Evolutionary conservation across 2,329 filamentous ascomycete species (phyloP), one percentile per base, ranked within the genome.

Genomic region (Trichoderma asperellum): DNA sequence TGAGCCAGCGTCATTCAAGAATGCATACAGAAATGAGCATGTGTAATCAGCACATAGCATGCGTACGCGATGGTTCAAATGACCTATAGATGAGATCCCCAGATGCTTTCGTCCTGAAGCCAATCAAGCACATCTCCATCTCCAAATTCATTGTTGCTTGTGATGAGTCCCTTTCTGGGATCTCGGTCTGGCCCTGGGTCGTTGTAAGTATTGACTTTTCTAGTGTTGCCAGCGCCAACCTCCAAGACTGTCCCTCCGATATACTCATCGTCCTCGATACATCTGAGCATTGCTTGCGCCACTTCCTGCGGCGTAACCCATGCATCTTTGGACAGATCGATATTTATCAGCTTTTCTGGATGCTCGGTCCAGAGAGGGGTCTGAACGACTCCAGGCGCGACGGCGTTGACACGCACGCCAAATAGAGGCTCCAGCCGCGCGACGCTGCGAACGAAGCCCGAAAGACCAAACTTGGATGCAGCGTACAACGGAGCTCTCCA

Each of bases 401-500:
- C 74, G 49, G 74, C 76, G 40, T 75, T 72, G 24, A 76, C 74
- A 4, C 79, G 71, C 29, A 81, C 79, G 3, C 79, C 79, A 3
- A 81, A 56, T 47, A 71, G 66, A 57, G 77, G 75, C 27, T 75
- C 75, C 37, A 82, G 68, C 2, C 64, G 72, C 1, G 73, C 76
- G 3, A 82, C 70, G 4, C 73, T 74, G 29, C 74, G 70, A 47
- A 80, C 79, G 60, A 82, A 81, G 2, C 76, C 79, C 12, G 79
- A 75, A 7, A 82, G 71, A 0, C 78, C 80, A 59, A 78, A 75
- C 74, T 82, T 82, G 68, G 76, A 79, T 7, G 79, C 76, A 56
- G 75, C 74, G 70, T 82, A 82, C 24, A 81, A 70, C 10, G 80
- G 80, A 12, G 78, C 73, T 43, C 78, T 73, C 11, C 69, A 73